Base-by-base conservation (phyloP, 1,139 yeast species). In the Candida sojae region DNA sequence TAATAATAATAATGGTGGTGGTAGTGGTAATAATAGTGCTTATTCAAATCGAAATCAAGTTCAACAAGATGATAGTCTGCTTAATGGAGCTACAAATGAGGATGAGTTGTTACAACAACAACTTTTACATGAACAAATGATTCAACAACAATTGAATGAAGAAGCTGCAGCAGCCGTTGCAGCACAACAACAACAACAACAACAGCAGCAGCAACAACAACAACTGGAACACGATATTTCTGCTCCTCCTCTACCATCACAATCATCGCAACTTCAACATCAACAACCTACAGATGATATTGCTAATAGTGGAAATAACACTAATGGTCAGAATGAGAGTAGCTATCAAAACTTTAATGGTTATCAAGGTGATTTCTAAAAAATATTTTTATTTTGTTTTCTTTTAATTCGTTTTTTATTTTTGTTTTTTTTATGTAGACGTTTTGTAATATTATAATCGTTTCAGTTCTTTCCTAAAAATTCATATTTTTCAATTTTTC, bases 81-180 rank as follows among this genome's bases (percentile, higher is more conserved):
- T 37, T 37, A 25, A 28, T 37, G 40, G 23, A 10, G 7, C 21
- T 26, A 11, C 17, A 28, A 37, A 28, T 26, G 44, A 46, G 5
- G 48, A 46, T 17, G 48, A 43, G 4, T 21, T 38, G 34, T 47
- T 49, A 9, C 54, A 53, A 8, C 58, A 50, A 42, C 55, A 51
- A 28, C 39, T 55, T 38, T 49, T 53, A 40, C 60, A 56, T 21
- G 60, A 48, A 35, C 60, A 55, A 37, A 38, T 56, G 42, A 49
- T 52, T 12, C 58, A 51, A 33, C 59, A 55, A 38, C 55, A 56
- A 44, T 36, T 48, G 7, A 23, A 46, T 8, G 42, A 43, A 25
- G 42, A 36, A 37, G 45, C 43, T 21, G 39, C 49, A 39, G 34
- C 50, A 43, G 43, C 53, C 39, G 13, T 50, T 26, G 38, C 47